phyloP scores from a whole-genome alignment of 2,329 filamentous ascomycete genomes.

The Sclerotinia minor region DNA sequence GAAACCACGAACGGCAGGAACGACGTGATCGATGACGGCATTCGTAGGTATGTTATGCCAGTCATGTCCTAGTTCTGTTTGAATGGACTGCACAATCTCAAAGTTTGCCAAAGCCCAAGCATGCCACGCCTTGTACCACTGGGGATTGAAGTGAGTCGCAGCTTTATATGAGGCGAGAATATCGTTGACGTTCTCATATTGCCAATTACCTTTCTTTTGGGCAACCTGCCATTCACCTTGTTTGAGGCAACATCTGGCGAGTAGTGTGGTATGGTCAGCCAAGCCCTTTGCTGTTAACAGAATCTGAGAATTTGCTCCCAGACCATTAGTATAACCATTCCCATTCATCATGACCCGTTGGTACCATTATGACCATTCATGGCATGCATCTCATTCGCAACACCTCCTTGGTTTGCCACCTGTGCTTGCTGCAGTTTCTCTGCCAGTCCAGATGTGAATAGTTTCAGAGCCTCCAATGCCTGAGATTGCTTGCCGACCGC shows the following conservation, averaged over 20 bases:
- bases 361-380: constrained; percentile 44
- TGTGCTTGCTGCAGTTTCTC: constrained; percentile 39
- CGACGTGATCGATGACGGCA: constrained; percentile 81
- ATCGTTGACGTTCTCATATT: constrained; percentile 79
- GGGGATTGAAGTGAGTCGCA: constrained; percentile 89
- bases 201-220: constrained; percentile 85
- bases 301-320: constrained; percentile 43
- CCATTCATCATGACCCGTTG: constrained; percentile 47
- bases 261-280: constrained; percentile 65
- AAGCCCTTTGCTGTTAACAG: constrained; percentile 47
- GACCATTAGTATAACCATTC: constrained; percentile 41
- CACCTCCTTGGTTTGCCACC: constrained; percentile 37
- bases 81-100: constrained; percentile 84
- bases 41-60: constrained; percentile 55
- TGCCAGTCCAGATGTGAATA: constrained; percentile 61
- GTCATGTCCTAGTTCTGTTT: constrained; percentile 41
- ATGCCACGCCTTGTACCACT: constrained; percentile 99
- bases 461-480: constrained; percentile 57
- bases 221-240: constrained; percentile 95
- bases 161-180: constrained; percentile 88
- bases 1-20: constrained; percentile 93
- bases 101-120: constrained; percentile 98
- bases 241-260: constrained; percentile 94
- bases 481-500: constrained; percentile 71
- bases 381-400: constrained; percentile 39